phyloP scores from a whole-genome alignment of 1,284 basidiomycete species.

The Gymnopus androsaceus region DNA sequence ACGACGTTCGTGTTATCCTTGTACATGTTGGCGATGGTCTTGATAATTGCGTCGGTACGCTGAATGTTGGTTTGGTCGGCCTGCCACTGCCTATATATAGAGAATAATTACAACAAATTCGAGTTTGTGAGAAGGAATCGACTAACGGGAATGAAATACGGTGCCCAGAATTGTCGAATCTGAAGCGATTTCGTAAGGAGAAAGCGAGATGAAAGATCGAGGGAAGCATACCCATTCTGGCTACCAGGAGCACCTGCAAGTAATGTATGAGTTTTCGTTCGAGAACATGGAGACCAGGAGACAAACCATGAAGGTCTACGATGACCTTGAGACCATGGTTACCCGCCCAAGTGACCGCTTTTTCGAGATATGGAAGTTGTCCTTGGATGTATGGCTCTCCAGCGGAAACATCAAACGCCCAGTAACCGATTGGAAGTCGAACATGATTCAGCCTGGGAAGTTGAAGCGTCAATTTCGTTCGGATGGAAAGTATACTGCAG shows the following conservation, averaged over 20 bases:
- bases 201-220: neutral
- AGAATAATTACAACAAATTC: neutral
- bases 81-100: constrained; percentile 65
- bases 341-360: constrained; percentile 79
- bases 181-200: no score
- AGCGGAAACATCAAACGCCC: constrained; percentile 85
- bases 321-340: constrained; percentile 80
- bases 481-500: no score
- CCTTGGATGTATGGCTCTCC: constrained; percentile 88
- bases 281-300: neutral
- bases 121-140: neutral
- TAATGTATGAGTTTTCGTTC: neutral
- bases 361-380: constrained; percentile 70
- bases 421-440: constrained; percentile 87
- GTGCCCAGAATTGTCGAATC: constrained; percentile 89
- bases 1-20: constrained; percentile 58
- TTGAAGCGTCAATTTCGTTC: neutral
- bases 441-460: constrained; percentile 65
- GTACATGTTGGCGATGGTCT: constrained; percentile 63
- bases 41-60: constrained; percentile 72
- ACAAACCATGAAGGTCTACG: constrained; percentile 75
- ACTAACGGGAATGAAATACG: constrained; percentile 55
- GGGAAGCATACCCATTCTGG: constrained; percentile 73
- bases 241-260: constrained; percentile 66
- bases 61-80: constrained; percentile 64